Conservation (phyloP, 2,329 filamentous ascomycete species). For the Aureobasidium sp. region DNA sequence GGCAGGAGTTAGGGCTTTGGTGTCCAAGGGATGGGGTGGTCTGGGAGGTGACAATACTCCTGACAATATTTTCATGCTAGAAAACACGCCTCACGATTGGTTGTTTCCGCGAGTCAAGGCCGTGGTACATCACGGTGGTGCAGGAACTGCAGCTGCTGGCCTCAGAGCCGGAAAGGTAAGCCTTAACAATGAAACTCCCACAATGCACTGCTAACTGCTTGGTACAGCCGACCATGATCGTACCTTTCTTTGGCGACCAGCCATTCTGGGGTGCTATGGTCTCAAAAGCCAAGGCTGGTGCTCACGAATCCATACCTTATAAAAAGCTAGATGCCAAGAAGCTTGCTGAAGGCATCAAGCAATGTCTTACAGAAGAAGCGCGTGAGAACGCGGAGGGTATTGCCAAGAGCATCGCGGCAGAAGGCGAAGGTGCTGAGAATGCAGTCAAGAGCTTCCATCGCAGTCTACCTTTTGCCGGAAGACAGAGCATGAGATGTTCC, state of each 20-base stretch:
- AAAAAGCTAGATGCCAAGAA: constrained; percentile 58
- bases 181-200: no score
- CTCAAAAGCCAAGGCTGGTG: constrained; percentile 55
- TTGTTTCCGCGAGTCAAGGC: constrained; percentile 60
- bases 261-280: constrained; percentile 72
- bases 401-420: constrained; percentile 56
- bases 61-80: constrained; percentile 63
- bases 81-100: constrained; percentile 72
- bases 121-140: constrained; percentile 70
- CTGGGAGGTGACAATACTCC: constrained; percentile 54
- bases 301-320: constrained; percentile 58
- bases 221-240: constrained; percentile 58
- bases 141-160: constrained; percentile 68
- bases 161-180: constrained; percentile 55
- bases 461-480: constrained; percentile 45
- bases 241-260: constrained; percentile 75
- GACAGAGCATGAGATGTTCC: constrained; percentile 55
- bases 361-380: constrained; percentile 57
- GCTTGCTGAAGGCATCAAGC: constrained; percentile 63
- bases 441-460: constrained; percentile 61
- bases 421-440: constrained; percentile 62
- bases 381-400: constrained; percentile 52
- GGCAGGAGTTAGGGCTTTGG: constrained; percentile 62
- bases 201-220: not conserved
- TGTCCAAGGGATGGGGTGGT: constrained; percentile 71